Percentiles rank a stretch among this genome's conserved stretches.
phyloP scores from a whole-genome alignment of 208 protist genomes.

The Trypanosoma caninum region DNA sequence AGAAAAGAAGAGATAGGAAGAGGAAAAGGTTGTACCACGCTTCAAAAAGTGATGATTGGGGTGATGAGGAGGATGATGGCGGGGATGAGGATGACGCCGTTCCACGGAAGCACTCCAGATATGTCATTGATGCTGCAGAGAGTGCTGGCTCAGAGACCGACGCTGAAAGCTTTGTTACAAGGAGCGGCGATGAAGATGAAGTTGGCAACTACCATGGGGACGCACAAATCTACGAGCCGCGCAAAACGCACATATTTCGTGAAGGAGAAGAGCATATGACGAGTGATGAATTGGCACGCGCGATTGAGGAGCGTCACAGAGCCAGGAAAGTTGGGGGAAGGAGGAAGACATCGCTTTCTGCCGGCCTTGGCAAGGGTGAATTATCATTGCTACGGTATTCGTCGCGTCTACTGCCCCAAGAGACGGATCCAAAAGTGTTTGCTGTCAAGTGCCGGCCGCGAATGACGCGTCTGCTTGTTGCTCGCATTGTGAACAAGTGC shows the following conservation, averaged over 20 bases:
- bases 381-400: constrained; percentile 70
- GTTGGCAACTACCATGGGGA: constrained; percentile 12
- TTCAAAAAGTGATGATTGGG: constrained; percentile 23
- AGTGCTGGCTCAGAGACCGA: constrained; percentile 29
- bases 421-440: constrained; percentile 88
- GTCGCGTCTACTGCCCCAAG: constrained; percentile 69
- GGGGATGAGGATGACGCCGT: constrained; percentile 19
- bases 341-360: constrained; percentile 22
- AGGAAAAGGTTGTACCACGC: constrained; percentile 2
- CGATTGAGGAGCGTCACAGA: constrained; percentile 68
- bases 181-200: constrained; percentile 44
- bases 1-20: constrained; percentile 15
- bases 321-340: constrained; percentile 18
- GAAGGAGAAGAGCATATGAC: constrained; percentile 69
- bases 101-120: constrained; percentile 31
- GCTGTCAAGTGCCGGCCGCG: constrained; percentile 81
- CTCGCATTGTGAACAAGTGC: constrained; percentile 92
- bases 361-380: constrained; percentile 29
- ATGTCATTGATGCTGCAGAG: constrained; percentile 46
- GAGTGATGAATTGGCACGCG: constrained; percentile 65
- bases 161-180: constrained; percentile 41
- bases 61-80: constrained; percentile 17
- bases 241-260: constrained; percentile 46
- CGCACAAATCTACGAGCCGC: constrained; percentile 18
- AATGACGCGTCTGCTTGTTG: constrained; percentile 82